Evolutionary conservation across 108 stramenopile genomes (phyloP).

Genomic region (Cyclostephanos tholiformis): DNA sequence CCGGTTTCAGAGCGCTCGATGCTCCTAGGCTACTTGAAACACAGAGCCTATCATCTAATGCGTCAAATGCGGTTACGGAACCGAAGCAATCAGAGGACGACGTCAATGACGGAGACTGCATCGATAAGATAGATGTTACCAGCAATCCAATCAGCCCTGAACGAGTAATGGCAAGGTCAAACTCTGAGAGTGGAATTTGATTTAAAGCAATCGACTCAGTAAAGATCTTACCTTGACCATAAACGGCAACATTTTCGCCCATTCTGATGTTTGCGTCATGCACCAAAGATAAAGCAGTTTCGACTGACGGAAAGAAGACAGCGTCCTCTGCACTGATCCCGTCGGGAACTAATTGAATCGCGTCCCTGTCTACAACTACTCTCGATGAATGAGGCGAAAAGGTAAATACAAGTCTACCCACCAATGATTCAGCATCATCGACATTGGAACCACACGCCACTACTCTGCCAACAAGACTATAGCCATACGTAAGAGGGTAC

Average conservation of each 20-base stretch:
- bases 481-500: slow-evolving; percentile 90
- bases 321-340: slow-evolving; percentile 88
- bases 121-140: slow-evolving; percentile 76
- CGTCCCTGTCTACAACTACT: slow-evolving; percentile 66
- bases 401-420: slow-evolving; percentile 79
- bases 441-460: slow-evolving; percentile 71
- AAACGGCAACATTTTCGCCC: slow-evolving; percentile 90
- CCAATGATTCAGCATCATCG: slow-evolving; percentile 46
- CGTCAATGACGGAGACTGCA: slow-evolving; percentile 9
- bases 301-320: slow-evolving; percentile 93
- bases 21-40: slow-evolving; percentile 75
- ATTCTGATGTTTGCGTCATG: slow-evolving; percentile 86
- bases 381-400: slow-evolving; percentile 88
- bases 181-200: background rate
- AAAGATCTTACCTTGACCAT: slow-evolving; percentile 65
- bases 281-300: slow-evolving; percentile 90
- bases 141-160: slow-evolving; percentile 85
- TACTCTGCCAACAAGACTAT: slow-evolving; percentile 83
- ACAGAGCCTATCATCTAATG: slow-evolving; percentile 73
- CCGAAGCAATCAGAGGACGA: slow-evolving; percentile 32
- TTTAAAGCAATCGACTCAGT: background rate
- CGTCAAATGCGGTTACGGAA: slow-evolving; percentile 75
- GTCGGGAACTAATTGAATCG: slow-evolving; percentile 81
- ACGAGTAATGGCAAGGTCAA: background rate
- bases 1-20: slow-evolving; percentile 74